Evolutionary conservation across 2,329 filamentous ascomycete species (phyloP).

Genomic region (Cercospora janseana): DNA sequence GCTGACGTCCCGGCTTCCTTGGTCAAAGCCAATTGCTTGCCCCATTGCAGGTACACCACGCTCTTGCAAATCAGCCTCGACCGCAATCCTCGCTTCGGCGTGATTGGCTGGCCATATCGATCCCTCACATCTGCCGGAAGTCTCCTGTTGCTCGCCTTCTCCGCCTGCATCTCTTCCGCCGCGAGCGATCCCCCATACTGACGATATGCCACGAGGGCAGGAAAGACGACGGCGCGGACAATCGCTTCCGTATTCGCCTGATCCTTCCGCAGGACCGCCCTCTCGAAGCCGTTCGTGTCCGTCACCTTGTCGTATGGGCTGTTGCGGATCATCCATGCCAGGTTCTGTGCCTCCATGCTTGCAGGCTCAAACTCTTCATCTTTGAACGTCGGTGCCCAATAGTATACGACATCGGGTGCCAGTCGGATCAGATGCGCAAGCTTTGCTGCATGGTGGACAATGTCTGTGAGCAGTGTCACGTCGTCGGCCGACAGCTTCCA

Average conservation of each 20-base stretch:
- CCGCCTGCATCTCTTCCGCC: constrained; percentile 18
- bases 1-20: constrained; percentile 33
- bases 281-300: constrained; percentile 16
- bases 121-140: constrained; percentile 15
- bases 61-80: constrained; percentile 32
- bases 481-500: neutral
- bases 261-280: constrained; percentile 22
- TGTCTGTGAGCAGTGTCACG: constrained; percentile 2
- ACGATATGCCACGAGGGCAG: constrained; percentile 32
- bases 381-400: constrained; percentile 36
- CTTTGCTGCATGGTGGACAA: constrained; percentile 26
- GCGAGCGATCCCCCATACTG: constrained; percentile 31
- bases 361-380: constrained; percentile 34
- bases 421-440: constrained; percentile 28
- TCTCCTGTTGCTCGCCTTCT: constrained; percentile 16
- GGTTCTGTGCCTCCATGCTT: constrained; percentile 34
- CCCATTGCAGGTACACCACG: constrained; percentile 33
- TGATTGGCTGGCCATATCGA: neutral
- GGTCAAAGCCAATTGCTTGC: constrained; percentile 33
- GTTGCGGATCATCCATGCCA: constrained; percentile 26
- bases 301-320: constrained; percentile 28
- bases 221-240: constrained; percentile 33
- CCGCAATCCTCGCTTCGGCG: constrained; percentile 28
- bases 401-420: constrained; percentile 30
- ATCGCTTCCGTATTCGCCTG: constrained; percentile 30